Base-by-base conservation (phyloP, 2,329 filamentous ascomycete species). In the Aspergillus japonicus region DNA sequence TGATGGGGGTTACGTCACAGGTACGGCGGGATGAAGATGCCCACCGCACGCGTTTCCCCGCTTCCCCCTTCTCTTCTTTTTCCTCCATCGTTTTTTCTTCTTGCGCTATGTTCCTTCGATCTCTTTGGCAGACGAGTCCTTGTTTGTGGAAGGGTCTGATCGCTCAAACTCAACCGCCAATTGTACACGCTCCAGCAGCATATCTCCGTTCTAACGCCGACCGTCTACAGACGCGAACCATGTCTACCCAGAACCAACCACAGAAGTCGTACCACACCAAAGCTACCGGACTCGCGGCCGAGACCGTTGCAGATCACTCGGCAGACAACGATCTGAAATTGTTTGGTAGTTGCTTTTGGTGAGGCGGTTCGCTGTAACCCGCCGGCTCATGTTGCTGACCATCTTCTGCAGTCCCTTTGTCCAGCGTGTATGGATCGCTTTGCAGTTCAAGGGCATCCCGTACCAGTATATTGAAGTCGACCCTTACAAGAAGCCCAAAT, bases 401-500 rank as follows among this genome's bases (percentile, higher is more conserved):
- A 33, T 61, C 55, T 56, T 54, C 67, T 52, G 60, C 47, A 90
- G 89, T 70, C 91, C 91, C 26, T 95, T 94, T 71, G 91, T 92
- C 1, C 91, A 96, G 72, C 86, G 91, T 19, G 89, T 95, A 26
- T 96, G 92, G 92, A 95, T 96, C 64, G 89, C 91, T 1, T 82
- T 96, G 39, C 91, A 96, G 73, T 81, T 87, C 68, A 95, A 95
- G 73, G 83, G 85, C 19, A 82, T 95, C 8, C 79, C 85, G 42
- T 96, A 96, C 71, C 90, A 96, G 71, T 96, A 96, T 75, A 88
- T 92, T 67, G 92, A 96, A 75, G 87, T 91, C 50, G 89, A 96
- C 69, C 89, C 91, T 7, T 92, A 91, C 71, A 85, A 87, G 66
- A 89, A 90, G 63, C 89, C 88, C 1, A 82, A 87, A 61, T 81